phyloP scores from a whole-genome alignment of 306 rosid species.

The Styphnolobium japonicum region DNA sequence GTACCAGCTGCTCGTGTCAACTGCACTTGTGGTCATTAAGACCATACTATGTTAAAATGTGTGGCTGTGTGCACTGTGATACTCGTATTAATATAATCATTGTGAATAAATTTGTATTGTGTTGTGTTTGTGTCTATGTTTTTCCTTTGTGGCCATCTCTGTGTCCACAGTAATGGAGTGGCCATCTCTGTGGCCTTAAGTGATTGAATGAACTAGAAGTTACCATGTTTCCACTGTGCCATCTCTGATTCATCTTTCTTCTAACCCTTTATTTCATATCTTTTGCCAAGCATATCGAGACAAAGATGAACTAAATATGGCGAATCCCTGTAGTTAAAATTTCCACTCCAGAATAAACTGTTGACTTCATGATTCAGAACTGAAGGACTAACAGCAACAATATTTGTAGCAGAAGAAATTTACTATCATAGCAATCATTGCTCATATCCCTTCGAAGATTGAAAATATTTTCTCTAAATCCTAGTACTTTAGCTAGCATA shows the following conservation, averaged over 20 bases:
- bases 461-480: background rate
- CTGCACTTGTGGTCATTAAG: conserved; percentile 41
- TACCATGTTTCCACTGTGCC: background rate
- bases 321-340: background rate
- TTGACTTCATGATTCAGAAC: background rate
- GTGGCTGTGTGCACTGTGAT: background rate
- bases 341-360: background rate
- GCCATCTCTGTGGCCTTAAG: background rate
- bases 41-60: background rate
- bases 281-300: background rate
- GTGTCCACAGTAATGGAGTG: background rate
- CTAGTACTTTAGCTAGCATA: background rate
- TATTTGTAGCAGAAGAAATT: background rate
- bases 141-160: background rate
- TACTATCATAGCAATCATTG: background rate
- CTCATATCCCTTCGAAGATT: background rate
- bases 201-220: background rate
- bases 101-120: background rate
- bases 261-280: background rate
- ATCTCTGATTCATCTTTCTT: background rate
- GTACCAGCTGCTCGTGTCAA: conserved; percentile 26
- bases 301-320: background rate
- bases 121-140: background rate
- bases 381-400: background rate
- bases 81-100: background rate